Evolutionary conservation across 2,329 filamentous ascomycete species (phyloP).

Genomic region (Aspergillus ochraceus): DNA sequence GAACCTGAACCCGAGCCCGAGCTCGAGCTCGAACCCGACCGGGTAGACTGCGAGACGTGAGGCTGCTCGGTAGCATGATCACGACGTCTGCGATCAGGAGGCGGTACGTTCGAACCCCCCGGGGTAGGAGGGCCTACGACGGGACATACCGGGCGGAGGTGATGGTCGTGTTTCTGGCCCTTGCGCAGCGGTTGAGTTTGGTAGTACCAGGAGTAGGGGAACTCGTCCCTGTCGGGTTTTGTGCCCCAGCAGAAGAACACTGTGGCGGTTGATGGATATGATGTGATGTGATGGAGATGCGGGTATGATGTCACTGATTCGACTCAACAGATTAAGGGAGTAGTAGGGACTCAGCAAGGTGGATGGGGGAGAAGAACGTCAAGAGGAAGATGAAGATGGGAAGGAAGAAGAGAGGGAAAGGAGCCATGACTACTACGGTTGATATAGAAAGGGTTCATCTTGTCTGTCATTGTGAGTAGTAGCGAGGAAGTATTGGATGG

Average conservation of each 20-base stretch:
- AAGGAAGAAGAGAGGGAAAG: background rate
- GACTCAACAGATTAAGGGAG: background rate
- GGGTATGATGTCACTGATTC: background rate
- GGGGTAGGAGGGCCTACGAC: background rate
- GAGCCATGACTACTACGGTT: background rate
- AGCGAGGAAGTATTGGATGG: no score
- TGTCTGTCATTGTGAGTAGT: background rate
- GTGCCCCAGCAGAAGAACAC: background rate
- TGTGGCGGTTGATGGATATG: background rate
- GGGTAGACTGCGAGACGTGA: no score
- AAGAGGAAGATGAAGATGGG: background rate
- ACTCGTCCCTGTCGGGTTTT: background rate
- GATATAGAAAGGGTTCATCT: background rate
- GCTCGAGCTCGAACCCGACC: no score
- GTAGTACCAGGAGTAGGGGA: conserved; percentile 27
- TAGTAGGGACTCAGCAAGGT: no score
- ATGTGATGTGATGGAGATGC: no score
- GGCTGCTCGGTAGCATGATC: no score
- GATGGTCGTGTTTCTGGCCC: conserved; percentile 15
- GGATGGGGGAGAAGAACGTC: background rate
- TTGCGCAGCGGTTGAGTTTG: conserved; percentile 21
- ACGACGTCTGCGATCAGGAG: no score
- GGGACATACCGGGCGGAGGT: conserved; percentile 14
- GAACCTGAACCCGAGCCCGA: no score
- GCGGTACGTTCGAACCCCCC: no score